Percentiles rank a stretch among this genome's conserved stretches.
phyloP scores from a whole-genome alignment of 768 basidiomycete genomes.

The Leccinum ochraceum region DNA sequence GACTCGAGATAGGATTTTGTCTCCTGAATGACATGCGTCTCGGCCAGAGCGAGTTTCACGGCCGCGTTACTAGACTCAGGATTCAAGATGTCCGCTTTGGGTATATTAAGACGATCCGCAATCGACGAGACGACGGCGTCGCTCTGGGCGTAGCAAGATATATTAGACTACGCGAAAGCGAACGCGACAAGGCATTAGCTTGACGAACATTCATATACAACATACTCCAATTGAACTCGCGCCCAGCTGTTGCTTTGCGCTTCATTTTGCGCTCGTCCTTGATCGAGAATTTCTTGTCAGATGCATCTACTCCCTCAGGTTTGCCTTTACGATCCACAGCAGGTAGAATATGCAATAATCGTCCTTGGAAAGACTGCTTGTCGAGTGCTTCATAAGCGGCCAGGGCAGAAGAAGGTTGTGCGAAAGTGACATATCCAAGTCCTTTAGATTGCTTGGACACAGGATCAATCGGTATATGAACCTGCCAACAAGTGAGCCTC shows the following conservation, averaged over 20 bases:
- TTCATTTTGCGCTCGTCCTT: slow-evolving; percentile 61
- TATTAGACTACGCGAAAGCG: slow-evolving; percentile 23
- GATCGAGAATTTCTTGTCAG: slow-evolving; percentile 49
- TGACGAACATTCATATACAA: slow-evolving; percentile 90
- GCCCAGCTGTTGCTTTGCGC: slow-evolving; percentile 66
- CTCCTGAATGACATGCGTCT: slow-evolving; percentile 94
- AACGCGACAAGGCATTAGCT: slow-evolving; percentile 18
- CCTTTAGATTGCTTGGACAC: slow-evolving; percentile 54
- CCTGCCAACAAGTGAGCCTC: slow-evolving; percentile 33
- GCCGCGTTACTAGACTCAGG: slow-evolving; percentile 81
- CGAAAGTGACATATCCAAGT: slow-evolving; percentile 60
- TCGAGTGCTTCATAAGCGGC: slow-evolving; percentile 79
- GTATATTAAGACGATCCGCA: slow-evolving; percentile 83
- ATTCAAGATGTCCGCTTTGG: slow-evolving; percentile 87
- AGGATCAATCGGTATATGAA: slow-evolving; percentile 57
- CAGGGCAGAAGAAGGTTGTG: slow-evolving; percentile 48
- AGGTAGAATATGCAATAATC: slow-evolving; percentile 86
- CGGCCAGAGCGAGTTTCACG: slow-evolving; percentile 93
- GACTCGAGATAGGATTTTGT: slow-evolving; percentile 88
- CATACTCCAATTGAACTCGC: slow-evolving; percentile 91
- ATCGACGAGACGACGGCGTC: slow-evolving; percentile 93
- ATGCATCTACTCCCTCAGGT: slow-evolving; percentile 40
- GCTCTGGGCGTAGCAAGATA: slow-evolving; percentile 50
- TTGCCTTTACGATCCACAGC: slow-evolving; percentile 69
- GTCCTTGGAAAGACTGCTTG: slow-evolving; percentile 85